These are phyloP conservation scores for Cytospora schulzeri DNA, from an alignment of 2,329 filamentous ascomycete species.

Conservation along the genomic window DNA sequence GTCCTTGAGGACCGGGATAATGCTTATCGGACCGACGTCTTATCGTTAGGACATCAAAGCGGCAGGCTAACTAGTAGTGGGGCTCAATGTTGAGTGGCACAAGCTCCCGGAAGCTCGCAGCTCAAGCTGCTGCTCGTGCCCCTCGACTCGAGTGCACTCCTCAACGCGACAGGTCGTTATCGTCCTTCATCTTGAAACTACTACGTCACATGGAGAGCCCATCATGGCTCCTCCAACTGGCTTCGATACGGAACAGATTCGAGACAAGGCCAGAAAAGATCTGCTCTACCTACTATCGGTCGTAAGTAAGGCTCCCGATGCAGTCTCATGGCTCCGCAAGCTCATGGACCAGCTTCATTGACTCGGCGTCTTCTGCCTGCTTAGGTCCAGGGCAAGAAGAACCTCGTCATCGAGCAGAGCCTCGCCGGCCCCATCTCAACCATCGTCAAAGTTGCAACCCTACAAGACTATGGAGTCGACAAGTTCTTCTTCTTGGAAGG, in stretches of 20 bases:
- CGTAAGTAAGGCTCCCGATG: slow-evolving; percentile 64
- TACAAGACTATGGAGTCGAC: slow-evolving; percentile 97
- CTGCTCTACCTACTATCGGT: slow-evolving; percentile 89
- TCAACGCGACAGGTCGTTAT: background rate
- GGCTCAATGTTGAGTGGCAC: background rate
- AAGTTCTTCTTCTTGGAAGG: slow-evolving; percentile 98
- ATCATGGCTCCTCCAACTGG: slow-evolving; percentile 69
- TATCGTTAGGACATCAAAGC: slow-evolving; percentile 5
- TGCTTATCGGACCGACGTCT: background rate
- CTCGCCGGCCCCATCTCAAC: slow-evolving; percentile 87
- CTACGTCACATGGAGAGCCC: slow-evolving; percentile 50
- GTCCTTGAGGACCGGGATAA: background rate
- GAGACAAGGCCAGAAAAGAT: slow-evolving; percentile 82
- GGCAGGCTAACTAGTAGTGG: slow-evolving; percentile 16
- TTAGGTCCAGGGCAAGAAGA: slow-evolving; percentile 98
- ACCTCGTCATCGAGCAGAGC: slow-evolving; percentile 87
- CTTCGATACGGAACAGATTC: slow-evolving; percentile 76
- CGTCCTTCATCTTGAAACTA: slow-evolving; percentile 2
- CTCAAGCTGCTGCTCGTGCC: slow-evolving; percentile 1
- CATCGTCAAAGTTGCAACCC: slow-evolving; percentile 91
- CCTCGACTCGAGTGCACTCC: background rate
- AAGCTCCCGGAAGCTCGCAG: slow-evolving; percentile 14
- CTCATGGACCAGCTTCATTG: slow-evolving; percentile 28
- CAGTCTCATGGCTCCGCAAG: slow-evolving; percentile 19
- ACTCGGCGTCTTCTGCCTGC: slow-evolving; percentile 23